Evolutionary conservation across 1,284 basidiomycete genomes (phyloP), one percentile per base, ranked within the genome.

Genomic region (Ganoderma boninense): DNA sequence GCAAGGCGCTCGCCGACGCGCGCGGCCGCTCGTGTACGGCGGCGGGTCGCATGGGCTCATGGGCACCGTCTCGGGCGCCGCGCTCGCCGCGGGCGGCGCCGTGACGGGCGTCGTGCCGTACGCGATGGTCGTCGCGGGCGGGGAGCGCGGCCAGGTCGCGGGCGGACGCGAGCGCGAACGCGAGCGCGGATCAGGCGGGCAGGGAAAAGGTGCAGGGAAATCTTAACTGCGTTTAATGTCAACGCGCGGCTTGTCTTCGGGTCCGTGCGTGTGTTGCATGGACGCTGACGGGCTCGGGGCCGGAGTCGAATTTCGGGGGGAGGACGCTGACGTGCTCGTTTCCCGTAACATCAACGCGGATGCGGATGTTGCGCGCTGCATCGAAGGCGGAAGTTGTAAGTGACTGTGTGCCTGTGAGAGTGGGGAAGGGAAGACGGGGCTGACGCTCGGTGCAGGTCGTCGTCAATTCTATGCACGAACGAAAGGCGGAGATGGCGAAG

Each of bases 401-500:
- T 78, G 38, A 38, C 6, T 7, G 38, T 38, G 49, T 67, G 57
- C 64, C 13, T 62, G 60, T 26, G 44, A 13, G 8, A 16, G 23
- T 0, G 23, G 23, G 2, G 26, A 18, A 42, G 23, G 20, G 40
- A 62, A 42, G 38, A 7, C 23, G 23, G 4, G 40, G 38, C 40
- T 62, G n/a, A 44, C 32, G 52, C 40, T 52, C 32, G 65, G 44
- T 67, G 35, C 73, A 93, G 87, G 84, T 95, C 65, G 81, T 97
- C 1, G 95, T 97, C 2, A 85, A 90, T 65, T 92, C 92, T 0
- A 98, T 98, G 97, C 97, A 98, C 78, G 93, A 96, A 77, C 89
- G 97, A 29, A 98, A 98, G 80, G 86, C 92, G 16, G 89, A 92
- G 77, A 97, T 98, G 96, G 95, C 96, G 0, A 87, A 87, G 72